These are phyloP conservation scores for Chaetothyriales sp. DNA, from an alignment of 2,329 filamentous ascomycete species.

Conservation along the genomic window DNA sequence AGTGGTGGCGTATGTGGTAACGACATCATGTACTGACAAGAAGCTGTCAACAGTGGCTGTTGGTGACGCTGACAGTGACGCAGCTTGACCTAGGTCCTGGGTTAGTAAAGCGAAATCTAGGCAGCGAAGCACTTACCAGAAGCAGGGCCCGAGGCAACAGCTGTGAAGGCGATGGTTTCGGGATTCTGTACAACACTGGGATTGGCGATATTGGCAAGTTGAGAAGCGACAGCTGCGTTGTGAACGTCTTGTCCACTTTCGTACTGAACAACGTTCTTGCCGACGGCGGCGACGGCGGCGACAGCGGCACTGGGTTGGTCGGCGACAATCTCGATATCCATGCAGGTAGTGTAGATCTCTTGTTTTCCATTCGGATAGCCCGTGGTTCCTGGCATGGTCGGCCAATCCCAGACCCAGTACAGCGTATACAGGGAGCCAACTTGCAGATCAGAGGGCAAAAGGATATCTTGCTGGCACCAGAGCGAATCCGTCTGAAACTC, in stretches of 20 bases:
- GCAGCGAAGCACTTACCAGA: neutral
- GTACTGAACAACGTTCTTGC: conserved; percentile 7
- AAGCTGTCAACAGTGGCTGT: neutral
- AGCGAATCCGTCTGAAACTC: conserved; percentile 46
- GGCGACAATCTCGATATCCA: conserved; percentile 31
- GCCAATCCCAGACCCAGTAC: conserved; percentile 98
- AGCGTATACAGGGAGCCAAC: conserved; percentile 56
- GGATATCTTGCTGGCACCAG: conserved; percentile 68
- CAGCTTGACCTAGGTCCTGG: neutral
- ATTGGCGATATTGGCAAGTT: conserved; percentile 23
- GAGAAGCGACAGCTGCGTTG: conserved; percentile 25
- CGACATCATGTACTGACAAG: neutral
- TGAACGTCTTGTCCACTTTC: conserved; percentile 25
- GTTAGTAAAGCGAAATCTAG: neutral
- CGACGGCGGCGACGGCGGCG: conserved; percentile 8
- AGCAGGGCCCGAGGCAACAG: neutral
- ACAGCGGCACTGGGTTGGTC: conserved; percentile 3
- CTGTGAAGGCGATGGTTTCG: conserved; percentile 8
- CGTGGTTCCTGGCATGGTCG: conserved; percentile 33
- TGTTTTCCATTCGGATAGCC: conserved; percentile 27
- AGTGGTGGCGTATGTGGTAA: neutral
- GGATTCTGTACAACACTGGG: conserved; percentile 10
- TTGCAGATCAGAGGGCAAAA: conserved; percentile 53
- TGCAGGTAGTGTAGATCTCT: conserved; percentile 36
- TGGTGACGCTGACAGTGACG: neutral